A percentile compares a stretch with the other conserved stretches of the same genome.
Conservation (phyloP, 495 filamentous ascomycete genomes). For the Aspergillus bridgeri region DNA sequence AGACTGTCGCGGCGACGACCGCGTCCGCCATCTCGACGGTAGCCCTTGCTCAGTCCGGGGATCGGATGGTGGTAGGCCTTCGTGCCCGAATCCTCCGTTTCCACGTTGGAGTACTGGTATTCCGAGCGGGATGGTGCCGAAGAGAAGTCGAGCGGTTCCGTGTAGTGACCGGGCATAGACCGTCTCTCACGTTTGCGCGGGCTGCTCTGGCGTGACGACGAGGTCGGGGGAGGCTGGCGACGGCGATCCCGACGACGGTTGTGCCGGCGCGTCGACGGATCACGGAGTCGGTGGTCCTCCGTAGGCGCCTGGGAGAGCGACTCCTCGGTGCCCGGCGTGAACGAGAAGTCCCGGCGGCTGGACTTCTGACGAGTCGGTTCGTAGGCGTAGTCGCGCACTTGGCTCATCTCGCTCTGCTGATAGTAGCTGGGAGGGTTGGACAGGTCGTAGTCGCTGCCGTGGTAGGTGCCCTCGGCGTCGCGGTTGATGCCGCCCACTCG, state of each 20-base stretch:
- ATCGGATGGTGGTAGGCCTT: conserved; percentile 79
- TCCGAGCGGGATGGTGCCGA: conserved; percentile 43
- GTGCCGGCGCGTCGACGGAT: conserved; percentile 35
- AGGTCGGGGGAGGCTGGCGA: conserved; percentile 22
- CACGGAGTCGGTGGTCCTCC: conserved; percentile 44
- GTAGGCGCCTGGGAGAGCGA: conserved; percentile 49
- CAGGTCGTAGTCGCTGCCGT: conserved; percentile 57
- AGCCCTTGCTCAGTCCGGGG: conserved; percentile 61
- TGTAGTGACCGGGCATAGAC: conserved; percentile 51
- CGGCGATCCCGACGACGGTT: conserved; percentile 34
- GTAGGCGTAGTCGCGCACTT: conserved; percentile 46
- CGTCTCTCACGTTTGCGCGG: conserved; percentile 36
- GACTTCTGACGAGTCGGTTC: conserved; percentile 24
- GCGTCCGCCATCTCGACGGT: conserved; percentile 42
- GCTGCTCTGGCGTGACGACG: conserved; percentile 35
- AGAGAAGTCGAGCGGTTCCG: conserved; percentile 51
- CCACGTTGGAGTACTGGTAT: conserved; percentile 47
- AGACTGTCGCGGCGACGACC: conserved; percentile 45
- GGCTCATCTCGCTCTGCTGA: conserved; percentile 51
- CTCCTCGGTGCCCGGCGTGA: conserved; percentile 53
- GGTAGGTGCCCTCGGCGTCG: conserved; percentile 67
- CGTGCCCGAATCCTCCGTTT: conserved; percentile 62
- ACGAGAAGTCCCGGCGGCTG: conserved; percentile 42
- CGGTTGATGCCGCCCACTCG: conserved; percentile 83
- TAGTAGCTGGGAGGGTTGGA: conserved; percentile 48